These are phyloP conservation scores for Chlorella sp. DNA, from an alignment of 139 green algal species.

Conservation along the genomic window DNA sequence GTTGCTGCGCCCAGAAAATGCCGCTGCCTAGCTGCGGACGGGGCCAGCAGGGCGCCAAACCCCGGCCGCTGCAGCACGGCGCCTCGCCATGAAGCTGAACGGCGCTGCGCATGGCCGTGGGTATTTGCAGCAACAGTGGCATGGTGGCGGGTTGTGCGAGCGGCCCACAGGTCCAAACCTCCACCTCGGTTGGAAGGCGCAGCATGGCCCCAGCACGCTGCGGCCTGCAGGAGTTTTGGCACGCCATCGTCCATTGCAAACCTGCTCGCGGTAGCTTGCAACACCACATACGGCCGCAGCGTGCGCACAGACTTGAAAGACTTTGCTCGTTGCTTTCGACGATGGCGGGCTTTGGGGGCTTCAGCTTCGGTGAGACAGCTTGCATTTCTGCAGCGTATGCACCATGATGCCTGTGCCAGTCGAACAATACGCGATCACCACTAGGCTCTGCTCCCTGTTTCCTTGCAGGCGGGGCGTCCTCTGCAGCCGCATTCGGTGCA, in stretches of 20 bases:
- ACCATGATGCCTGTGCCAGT: not conserved
- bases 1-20: not conserved
- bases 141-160: not conserved
- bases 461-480: not conserved
- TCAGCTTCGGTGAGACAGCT: conserved; percentile 12
- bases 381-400: not conserved
- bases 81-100: not conserved
- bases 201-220: no score
- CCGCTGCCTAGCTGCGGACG: not conserved
- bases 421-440: not conserved
- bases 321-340: not conserved
- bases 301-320: no score
- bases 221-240: no score
- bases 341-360: not conserved
- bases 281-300: no score
- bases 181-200: no score
- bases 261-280: no score
- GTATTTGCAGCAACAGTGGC: not conserved
- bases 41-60: not conserved
- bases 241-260: no score
- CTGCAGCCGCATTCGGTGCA: conserved; percentile 3
- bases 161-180: no score
- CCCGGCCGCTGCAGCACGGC: conserved; percentile 7
- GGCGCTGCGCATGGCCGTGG: not conserved
- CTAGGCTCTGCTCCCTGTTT: not conserved